phyloP scores from a whole-genome alignment of 1,284 basidiomycete genomes.

The Rhodotorula mucilaginosa region DNA sequence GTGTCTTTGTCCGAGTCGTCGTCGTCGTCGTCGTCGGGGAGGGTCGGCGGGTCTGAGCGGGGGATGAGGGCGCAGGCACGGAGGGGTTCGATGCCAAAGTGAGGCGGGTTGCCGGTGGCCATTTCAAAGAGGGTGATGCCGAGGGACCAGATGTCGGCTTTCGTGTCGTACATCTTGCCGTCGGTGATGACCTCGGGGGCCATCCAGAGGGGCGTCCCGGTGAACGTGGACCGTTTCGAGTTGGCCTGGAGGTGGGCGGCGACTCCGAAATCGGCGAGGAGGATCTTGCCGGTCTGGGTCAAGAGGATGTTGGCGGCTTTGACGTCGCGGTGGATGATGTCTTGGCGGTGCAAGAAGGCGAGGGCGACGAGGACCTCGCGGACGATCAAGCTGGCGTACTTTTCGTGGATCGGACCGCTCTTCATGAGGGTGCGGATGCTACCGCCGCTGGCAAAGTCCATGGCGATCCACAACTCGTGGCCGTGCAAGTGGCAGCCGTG shows the following conservation, averaged over 20 bases:
- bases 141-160: slow-evolving; percentile 95
- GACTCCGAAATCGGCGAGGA: slow-evolving; percentile 95
- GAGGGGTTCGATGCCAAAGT: slow-evolving; percentile 66
- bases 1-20: slow-evolving; percentile 54
- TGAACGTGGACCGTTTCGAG: slow-evolving; percentile 89
- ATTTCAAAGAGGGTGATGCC: slow-evolving; percentile 95
- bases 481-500: slow-evolving; percentile 94
- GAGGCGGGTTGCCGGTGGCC: slow-evolving; percentile 87
- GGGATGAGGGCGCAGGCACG: slow-evolving; percentile 85
- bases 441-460: slow-evolving; percentile 96
- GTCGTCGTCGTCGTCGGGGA: slow-evolving; percentile 48
- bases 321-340: slow-evolving; percentile 94
- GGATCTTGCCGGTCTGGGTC: slow-evolving; percentile 78
- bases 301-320: slow-evolving; percentile 95
- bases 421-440: slow-evolving; percentile 86
- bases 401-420: slow-evolving; percentile 77
- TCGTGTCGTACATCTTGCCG: slow-evolving; percentile 83
- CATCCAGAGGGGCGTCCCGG: slow-evolving; percentile 99
- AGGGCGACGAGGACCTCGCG: slow-evolving; percentile 85
- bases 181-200: slow-evolving; percentile 92
- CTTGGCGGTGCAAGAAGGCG: slow-evolving; percentile 82
- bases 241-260: slow-evolving; percentile 82
- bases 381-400: slow-evolving; percentile 80
- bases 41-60: slow-evolving; percentile 74
- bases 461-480: slow-evolving; percentile 95